phyloP scores from a whole-genome alignment of 495 filamentous ascomycete genomes.

The Tuber borchii region DNA sequence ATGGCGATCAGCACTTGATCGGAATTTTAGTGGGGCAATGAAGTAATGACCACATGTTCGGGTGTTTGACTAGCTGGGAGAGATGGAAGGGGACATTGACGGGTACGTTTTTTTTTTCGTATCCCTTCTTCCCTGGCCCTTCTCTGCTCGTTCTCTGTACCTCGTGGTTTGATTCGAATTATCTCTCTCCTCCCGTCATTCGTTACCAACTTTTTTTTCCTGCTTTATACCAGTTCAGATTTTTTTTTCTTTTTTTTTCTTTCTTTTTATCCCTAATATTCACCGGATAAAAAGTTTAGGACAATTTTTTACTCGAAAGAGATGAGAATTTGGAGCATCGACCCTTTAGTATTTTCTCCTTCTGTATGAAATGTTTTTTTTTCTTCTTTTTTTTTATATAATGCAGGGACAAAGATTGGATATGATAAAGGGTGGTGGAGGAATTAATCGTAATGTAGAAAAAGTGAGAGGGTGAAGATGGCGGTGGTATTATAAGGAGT shows the following conservation, averaged over 20 bases:
- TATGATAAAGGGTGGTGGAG: neutral
- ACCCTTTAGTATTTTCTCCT: slow-evolving; percentile 13
- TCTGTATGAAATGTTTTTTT: slow-evolving; percentile 11
- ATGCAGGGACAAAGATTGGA: slow-evolving; percentile 1
- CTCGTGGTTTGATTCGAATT: neutral
- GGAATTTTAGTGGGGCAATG: neutral
- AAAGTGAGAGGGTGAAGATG: slow-evolving; percentile 16
- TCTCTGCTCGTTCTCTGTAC: neutral
- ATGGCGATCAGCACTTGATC: neutral
- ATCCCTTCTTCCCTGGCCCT: neutral
- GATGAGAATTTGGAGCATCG: neutral
- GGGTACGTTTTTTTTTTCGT: neutral
- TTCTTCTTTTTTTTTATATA: slow-evolving; percentile 5
- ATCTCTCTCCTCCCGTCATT: neutral
- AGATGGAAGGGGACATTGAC: neutral
- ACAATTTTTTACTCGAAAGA: neutral
- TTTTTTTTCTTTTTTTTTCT: neutral
- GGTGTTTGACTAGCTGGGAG: neutral
- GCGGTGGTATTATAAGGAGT: slow-evolving; percentile 11
- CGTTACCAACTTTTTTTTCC: neutral
- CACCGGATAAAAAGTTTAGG: neutral
- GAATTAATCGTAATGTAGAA: slow-evolving; percentile 37
- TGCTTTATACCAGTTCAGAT: neutral
- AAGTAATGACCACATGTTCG: neutral
- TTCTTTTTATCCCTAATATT: neutral